phyloP scores from a whole-genome alignment of 2,329 filamentous ascomycete species.

The Colletotrichum karsti region DNA sequence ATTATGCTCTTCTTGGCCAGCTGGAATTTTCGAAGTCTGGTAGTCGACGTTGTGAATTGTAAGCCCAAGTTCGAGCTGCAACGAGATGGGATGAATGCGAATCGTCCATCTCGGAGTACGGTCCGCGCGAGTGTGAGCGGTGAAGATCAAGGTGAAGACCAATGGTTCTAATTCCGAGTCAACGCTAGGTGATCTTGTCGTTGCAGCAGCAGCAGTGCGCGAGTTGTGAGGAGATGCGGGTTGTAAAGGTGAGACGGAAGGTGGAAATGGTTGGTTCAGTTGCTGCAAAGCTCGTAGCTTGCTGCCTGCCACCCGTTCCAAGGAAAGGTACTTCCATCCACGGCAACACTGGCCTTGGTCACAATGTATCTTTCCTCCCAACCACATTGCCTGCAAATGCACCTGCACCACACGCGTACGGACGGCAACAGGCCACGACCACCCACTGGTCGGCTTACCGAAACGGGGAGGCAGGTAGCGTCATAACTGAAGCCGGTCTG shows the following conservation, averaged over 20 bases:
- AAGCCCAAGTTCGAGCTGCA: too few relatives aligned
- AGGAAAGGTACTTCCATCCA: neutral
- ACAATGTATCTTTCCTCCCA: neutral
- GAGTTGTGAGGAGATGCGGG: neutral
- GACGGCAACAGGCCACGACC: neutral
- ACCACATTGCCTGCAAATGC: neutral
- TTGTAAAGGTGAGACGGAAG: neutral
- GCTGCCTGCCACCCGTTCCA: neutral
- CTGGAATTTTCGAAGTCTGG: too few relatives aligned
- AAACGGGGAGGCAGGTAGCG: constrained; percentile 23
- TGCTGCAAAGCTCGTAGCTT: neutral
- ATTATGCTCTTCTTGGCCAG: too few relatives aligned
- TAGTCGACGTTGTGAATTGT: too few relatives aligned
- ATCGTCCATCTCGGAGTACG: neutral
- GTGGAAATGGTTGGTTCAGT: neutral
- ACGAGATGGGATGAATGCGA: neutral
- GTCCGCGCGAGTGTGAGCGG: constrained; percentile 8
- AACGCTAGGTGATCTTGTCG: neutral
- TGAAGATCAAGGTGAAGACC: constrained; percentile 7
- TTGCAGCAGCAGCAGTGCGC: neutral
- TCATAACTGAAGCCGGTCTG: constrained; percentile 25
- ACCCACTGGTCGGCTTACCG: constrained; percentile 8
- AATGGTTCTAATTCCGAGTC: neutral
- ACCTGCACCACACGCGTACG: constrained; percentile 8
- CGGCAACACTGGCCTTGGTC: neutral